Evolutionary conservation across 352 stramenopile species (phyloP).

Genomic region (Blastocystis sp.): DNA sequence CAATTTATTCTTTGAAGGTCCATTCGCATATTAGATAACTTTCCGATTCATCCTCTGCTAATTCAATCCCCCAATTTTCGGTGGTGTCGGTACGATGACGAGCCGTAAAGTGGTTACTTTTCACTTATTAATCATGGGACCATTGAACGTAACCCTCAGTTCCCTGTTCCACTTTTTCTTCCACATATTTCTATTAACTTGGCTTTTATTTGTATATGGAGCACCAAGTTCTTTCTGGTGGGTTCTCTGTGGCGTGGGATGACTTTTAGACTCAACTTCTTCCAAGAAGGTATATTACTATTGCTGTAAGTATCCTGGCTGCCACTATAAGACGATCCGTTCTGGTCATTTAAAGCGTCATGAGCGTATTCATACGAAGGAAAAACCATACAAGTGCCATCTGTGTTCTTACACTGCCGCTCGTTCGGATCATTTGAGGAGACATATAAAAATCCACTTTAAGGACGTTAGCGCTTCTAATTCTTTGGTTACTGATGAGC

Average conservation of each 20-base stretch:
- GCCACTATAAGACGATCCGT: conserved; percentile 56
- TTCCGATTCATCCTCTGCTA: too few species aligned
- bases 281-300: conserved; percentile 58
- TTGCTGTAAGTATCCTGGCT: conserved; percentile 47
- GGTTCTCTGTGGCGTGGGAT: neutral
- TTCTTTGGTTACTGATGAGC: neutral
- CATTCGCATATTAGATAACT: too few species aligned
- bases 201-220: conserved; percentile 3
- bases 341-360: conserved; percentile 57
- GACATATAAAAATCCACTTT: conserved; percentile 56
- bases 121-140: conserved; percentile 5
- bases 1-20: too few species aligned
- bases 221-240: neutral
- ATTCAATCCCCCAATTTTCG: too few species aligned
- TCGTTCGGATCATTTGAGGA: conserved; percentile 52
- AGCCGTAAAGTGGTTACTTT: neutral
- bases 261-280: neutral
- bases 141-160: neutral
- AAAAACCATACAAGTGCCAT: conserved; percentile 52
- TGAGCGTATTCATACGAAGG: conserved; percentile 59
- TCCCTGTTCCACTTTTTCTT: neutral
- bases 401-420: conserved; percentile 47
- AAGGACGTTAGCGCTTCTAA: conserved; percentile 42
- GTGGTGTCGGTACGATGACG: neutral
- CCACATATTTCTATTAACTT: conserved; percentile 1